Evolutionary conservation across 768 basidiomycete genomes (phyloP).

Genomic region (Leccinellum rugosiceps): DNA sequence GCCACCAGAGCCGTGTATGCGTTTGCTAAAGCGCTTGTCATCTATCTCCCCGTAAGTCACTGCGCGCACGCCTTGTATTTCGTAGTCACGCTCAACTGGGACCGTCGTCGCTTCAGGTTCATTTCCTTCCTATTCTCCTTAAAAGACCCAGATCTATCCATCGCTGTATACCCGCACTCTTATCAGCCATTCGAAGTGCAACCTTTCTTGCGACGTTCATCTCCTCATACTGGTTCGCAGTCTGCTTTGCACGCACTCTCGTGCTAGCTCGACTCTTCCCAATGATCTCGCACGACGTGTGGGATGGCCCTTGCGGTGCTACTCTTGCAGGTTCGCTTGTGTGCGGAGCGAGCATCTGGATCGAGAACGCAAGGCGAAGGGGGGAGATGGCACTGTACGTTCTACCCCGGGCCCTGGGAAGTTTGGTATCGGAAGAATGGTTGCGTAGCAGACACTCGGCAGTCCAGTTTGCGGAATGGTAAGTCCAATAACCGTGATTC

Average conservation of each 20-base stretch:
- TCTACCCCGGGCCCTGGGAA: slow-evolving; percentile 63
- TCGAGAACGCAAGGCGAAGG: slow-evolving; percentile 66
- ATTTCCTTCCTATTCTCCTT: slow-evolving; percentile 64
- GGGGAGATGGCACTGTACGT: slow-evolving; percentile 83
- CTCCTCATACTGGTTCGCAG: slow-evolving; percentile 63
- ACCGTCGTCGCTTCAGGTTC: slow-evolving; percentile 45
- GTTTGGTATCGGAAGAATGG: slow-evolving; percentile 58
- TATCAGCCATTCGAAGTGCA: slow-evolving; percentile 61
- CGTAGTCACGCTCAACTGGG: neutral
- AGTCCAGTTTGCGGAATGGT: slow-evolving; percentile 55
- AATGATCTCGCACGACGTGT: slow-evolving; percentile 68
- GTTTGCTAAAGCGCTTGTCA: slow-evolving; percentile 58
- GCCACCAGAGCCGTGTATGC: slow-evolving; percentile 50
- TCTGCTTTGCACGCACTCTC: slow-evolving; percentile 68
- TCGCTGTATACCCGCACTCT: slow-evolving; percentile 38
- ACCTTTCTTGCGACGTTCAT: slow-evolving; percentile 72
- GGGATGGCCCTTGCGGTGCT: slow-evolving; percentile 75
- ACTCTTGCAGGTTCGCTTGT: slow-evolving; percentile 62
- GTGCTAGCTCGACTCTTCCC: slow-evolving; percentile 63
- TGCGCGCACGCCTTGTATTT: neutral
- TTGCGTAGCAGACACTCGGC: slow-evolving; percentile 40
- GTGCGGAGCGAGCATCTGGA: slow-evolving; percentile 76
- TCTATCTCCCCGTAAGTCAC: slow-evolving; percentile 68
- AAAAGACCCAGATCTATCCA: slow-evolving; percentile 53
- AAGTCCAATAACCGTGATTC: slow-evolving; percentile 11